Base-by-base conservation (phyloP, 2,329 filamentous ascomycete species). In the Phaeoacremonium minimum region DNA sequence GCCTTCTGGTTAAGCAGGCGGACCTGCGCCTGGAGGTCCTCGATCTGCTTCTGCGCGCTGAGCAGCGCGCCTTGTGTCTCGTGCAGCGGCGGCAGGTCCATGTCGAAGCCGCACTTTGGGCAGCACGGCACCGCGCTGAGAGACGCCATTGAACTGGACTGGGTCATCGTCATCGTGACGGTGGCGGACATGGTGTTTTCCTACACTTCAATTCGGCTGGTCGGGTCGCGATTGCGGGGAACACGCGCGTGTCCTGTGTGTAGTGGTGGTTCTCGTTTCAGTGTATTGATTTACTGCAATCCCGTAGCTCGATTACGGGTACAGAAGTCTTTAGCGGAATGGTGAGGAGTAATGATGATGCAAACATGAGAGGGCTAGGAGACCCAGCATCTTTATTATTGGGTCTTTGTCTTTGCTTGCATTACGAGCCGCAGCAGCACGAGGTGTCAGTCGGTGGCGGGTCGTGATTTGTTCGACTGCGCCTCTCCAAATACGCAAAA, bases 1-100 rank as follows among this genome's bases (percentile, higher is more conserved):
- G 83, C 82, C 60, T 86, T 87, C 47, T 85, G 71, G 57, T 80
- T 87, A 40, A 90, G 71, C 36, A 80, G 61, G 38, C 75, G 72
- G 36, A 90, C 78, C 52, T 89, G 84, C 22, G 75, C 71, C 58
- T 89, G 78, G 30, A 91, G 70, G 50, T 88, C 82, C 44, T 71
- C 64, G 50, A 87, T 82, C 51, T 78, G 71, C 42, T 71, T 64
- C 54, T 80, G 75, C 37, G 79, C 71, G 37, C 66, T 63, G 18
- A 67, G 61, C 19, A 82, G 71, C 31, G 67, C 64, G 18, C 52
- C 42, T 30, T 63, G 60, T 6, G 63, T 50, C 19, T 65, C 54
- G 17, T 63, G 57, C 18, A 48, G 46, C 11, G 46, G 50, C 31
- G 44, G 40, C 17, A 48, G 39, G 28, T 55, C 52, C 30, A 70